Evolutionary conservation across 208 protist species (phyloP).

Genomic region (Kentomonas sorsogonicus): DNA sequence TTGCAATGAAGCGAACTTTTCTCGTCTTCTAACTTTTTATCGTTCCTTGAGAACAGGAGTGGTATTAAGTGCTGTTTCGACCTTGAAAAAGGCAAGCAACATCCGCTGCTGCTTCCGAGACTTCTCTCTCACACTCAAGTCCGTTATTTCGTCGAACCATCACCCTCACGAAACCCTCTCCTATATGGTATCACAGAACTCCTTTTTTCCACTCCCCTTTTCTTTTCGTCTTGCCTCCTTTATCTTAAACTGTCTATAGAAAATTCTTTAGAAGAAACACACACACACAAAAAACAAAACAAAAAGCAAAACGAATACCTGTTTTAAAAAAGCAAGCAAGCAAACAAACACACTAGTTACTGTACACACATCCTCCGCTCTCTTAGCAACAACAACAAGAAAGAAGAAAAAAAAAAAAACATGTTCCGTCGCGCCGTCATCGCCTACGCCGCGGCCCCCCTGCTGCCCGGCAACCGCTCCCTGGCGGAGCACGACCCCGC

Average conservation of each 20-base stretch:
- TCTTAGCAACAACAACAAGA: background rate
- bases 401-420: constrained; percentile 4
- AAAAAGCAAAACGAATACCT: constrained; percentile 6
- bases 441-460: constrained; percentile 11
- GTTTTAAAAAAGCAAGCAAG: background rate
- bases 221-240: constrained; percentile 1
- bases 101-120: constrained; percentile 16
- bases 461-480: constrained; percentile 22
- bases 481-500: constrained; percentile 72
- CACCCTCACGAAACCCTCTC: background rate
- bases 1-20: background rate
- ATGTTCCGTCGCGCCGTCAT: constrained; percentile 20
- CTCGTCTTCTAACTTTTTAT: background rate
- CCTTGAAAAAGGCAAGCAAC: no score
- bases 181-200: background rate
- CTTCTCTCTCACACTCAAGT: background rate
- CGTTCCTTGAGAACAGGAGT: background rate
- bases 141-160: constrained; percentile 6
- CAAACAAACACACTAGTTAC: no score
- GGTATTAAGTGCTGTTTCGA: no score
- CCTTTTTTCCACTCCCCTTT: constrained; percentile 6
- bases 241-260: background rate
- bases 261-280: background rate
- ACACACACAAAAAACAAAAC: constrained; percentile 1
- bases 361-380: background rate